Evolutionary conservation across 768 basidiomycete genomes (phyloP).

Genomic region (Lactifluus rugatus): DNA sequence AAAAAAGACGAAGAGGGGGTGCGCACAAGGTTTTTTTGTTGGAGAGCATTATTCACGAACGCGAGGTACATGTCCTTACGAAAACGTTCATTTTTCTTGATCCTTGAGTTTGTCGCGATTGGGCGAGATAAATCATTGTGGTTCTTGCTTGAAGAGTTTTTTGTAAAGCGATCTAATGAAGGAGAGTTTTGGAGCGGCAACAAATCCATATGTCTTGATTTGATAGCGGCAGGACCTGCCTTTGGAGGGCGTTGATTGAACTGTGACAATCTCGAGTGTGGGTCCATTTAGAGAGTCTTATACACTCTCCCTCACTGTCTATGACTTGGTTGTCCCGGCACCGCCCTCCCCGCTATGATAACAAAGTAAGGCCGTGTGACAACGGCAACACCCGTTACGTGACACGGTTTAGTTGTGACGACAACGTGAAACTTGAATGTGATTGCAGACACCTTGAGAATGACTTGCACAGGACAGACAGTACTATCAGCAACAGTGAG

Average conservation of each 20-base stretch:
- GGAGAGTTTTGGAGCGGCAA: slow-evolving; percentile 27
- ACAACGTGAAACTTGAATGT: too few relatives aligned
- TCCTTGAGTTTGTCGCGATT: slow-evolving; percentile 69
- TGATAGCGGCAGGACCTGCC: slow-evolving; percentile 46
- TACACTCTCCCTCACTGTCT: too few relatives aligned
- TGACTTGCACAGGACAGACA: too few relatives aligned
- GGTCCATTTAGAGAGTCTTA: slow-evolving; percentile 45
- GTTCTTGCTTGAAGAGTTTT: slow-evolving; percentile 20
- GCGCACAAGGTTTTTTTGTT: slow-evolving; percentile 60
- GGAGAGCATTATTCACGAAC: slow-evolving; percentile 72
- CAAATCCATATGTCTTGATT: slow-evolving; percentile 36
- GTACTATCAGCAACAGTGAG: too few relatives aligned
- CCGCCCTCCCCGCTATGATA: too few relatives aligned
- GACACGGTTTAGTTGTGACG: too few relatives aligned
- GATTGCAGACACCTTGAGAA: too few relatives aligned
- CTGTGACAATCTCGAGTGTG: slow-evolving; percentile 64
- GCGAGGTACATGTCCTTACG: slow-evolving; percentile 77
- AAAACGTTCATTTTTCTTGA: slow-evolving; percentile 68
- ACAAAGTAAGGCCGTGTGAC: too few relatives aligned
- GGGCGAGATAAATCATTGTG: slow-evolving; percentile 34
- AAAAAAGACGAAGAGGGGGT: background rate
- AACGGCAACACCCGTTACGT: too few relatives aligned
- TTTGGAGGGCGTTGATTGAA: slow-evolving; percentile 68
- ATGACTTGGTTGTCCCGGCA: background rate
- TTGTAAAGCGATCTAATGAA: slow-evolving; percentile 36